Conservation (phyloP, 768 basidiomycete species). For the Panaeolus cyanescens region DNA sequence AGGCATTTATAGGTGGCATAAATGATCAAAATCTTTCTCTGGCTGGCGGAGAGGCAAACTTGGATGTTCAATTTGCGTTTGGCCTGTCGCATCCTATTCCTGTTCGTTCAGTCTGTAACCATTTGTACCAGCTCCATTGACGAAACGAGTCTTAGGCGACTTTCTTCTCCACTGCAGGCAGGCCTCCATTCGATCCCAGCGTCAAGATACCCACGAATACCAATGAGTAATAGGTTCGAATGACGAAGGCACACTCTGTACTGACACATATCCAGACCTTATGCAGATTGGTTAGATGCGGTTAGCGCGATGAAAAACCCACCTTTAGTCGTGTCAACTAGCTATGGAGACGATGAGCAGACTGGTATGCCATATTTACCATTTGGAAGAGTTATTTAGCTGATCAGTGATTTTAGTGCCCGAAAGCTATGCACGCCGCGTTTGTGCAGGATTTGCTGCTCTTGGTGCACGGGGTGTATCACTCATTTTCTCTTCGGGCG, state of each 20-base stretch:
- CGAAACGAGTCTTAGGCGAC: conserved; percentile 32
- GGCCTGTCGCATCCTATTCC: conserved; percentile 63
- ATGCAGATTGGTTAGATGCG: conserved; percentile 58
- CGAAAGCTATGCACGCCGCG: conserved; percentile 48
- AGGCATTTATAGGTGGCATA: conserved; percentile 43
- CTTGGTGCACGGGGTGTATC: conserved; percentile 69
- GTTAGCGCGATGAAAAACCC: conserved; percentile 42
- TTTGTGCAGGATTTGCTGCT: conserved; percentile 58
- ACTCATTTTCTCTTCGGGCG: conserved; percentile 63
- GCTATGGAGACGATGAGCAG: conserved; percentile 71
- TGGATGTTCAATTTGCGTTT: conserved; percentile 65
- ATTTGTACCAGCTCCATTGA: background rate
- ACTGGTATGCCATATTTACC: conserved; percentile 40
- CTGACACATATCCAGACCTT: conserved; percentile 23
- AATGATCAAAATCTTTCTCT: conserved; percentile 53
- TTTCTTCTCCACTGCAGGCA: conserved; percentile 64
- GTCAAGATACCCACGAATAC: conserved; percentile 32
- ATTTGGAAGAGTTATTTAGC: background rate
- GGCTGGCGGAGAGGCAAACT: conserved; percentile 64
- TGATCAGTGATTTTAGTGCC: conserved; percentile 44
- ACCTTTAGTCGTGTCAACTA: conserved; percentile 65
- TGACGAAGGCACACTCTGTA: conserved; percentile 14
- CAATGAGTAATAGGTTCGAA: conserved; percentile 32
- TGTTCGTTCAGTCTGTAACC: conserved; percentile 18
- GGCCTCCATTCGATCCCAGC: conserved; percentile 59